Conservation (phyloP, 441 rosid species). For the Croton laevigatus region DNA sequence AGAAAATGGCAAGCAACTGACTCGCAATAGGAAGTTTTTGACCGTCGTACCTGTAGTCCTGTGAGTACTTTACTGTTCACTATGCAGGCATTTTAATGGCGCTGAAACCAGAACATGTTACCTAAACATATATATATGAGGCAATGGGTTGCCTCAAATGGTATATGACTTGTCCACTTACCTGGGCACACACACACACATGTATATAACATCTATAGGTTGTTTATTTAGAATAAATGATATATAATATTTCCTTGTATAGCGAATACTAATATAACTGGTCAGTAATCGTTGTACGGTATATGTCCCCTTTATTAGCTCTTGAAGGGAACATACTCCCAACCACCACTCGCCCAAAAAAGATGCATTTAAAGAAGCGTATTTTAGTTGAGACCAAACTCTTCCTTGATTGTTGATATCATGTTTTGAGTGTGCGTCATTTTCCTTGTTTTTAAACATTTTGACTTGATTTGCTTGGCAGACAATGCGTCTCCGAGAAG, state of each 20-base stretch:
- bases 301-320: not conserved
- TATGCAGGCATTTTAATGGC: not conserved
- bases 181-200: not conserved
- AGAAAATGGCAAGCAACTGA: constrained; percentile 87
- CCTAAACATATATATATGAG: too few species aligned
- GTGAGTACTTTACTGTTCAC: constrained; percentile 42
- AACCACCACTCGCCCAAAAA: not conserved
- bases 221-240: not conserved
- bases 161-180: too few species aligned
- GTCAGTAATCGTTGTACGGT: not conserved
- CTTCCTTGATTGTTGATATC: not conserved
- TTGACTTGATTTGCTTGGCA: constrained; percentile 9
- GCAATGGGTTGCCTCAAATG: too few species aligned
- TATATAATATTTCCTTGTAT: not conserved
- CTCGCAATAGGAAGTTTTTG: constrained; percentile 80
- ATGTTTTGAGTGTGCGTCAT: not conserved
- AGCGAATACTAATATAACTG: not conserved
- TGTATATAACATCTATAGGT: not conserved
- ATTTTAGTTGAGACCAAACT: not conserved
- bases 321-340: not conserved
- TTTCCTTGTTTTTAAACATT: not conserved
- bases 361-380: not conserved
- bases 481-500: constrained; percentile 10
- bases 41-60: constrained; percentile 86
- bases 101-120: constrained; percentile 1